Percentiles rank a stretch among this genome's conserved stretches.
These are phyloP conservation scores for Gelatoporia subvermispora DNA, from an alignment of 768 basidiomycete species.

Conservation along the genomic window DNA sequence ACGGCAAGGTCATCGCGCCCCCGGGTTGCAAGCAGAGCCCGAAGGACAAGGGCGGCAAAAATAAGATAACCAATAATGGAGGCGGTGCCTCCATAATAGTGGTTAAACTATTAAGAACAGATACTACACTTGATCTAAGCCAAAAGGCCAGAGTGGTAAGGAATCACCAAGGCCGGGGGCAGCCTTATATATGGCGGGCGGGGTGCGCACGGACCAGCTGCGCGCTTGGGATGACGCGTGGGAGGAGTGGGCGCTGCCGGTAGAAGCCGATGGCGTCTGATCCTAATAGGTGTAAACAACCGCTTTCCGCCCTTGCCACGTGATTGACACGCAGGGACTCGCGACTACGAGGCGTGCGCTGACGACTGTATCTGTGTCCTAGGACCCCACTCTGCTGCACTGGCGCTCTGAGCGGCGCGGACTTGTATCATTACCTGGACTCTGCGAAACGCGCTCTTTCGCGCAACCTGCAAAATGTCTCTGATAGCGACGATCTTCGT, in stretches of 20 bases:
- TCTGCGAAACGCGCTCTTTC: neutral
- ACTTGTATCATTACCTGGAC: neutral
- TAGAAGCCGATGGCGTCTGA: constrained; percentile 16
- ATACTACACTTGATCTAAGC: constrained; percentile 79
- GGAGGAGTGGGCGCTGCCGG: neutral
- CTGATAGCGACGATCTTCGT: constrained; percentile 78
- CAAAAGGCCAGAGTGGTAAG: constrained; percentile 57
- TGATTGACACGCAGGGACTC: neutral
- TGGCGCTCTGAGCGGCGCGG: neutral
- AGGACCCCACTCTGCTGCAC: neutral
- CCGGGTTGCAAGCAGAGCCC: constrained; percentile 24
- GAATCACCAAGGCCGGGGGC: constrained; percentile 6
- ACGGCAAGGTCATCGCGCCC: constrained; percentile 23
- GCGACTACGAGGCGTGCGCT: neutral
- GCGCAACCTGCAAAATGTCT: constrained; percentile 47
- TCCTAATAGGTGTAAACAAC: constrained; percentile 28
- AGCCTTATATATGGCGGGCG: neutral
- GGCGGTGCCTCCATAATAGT: constrained; percentile 34
- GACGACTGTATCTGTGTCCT: neutral
- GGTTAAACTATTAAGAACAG: constrained; percentile 59
- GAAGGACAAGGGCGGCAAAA: constrained; percentile 18
- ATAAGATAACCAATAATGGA: constrained; percentile 30
- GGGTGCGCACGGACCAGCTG: constrained; percentile 6
- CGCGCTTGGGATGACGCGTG: neutral
- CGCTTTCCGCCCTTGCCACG: constrained; percentile 9